Evolutionary conservation across 2,329 filamentous ascomycete species (phyloP).

Genomic region (Lecanicillium sp.): DNA sequence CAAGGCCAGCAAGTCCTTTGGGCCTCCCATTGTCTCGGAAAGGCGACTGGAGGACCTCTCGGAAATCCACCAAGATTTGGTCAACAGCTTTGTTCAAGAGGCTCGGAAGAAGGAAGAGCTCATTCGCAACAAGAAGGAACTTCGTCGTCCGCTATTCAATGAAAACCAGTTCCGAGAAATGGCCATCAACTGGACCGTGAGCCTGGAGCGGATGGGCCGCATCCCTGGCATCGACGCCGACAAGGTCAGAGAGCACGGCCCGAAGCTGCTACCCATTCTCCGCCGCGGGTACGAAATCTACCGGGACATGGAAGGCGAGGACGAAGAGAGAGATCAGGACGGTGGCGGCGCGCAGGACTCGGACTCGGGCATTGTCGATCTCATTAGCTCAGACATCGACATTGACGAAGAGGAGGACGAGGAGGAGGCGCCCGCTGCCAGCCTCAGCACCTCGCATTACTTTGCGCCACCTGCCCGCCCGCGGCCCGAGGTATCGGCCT

Average conservation of each 20-base stretch:
- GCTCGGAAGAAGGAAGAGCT: conserved; percentile 56
- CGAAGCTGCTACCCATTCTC: conserved; percentile 54
- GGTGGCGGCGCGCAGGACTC: conserved; percentile 18
- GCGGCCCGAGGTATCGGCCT: conserved; percentile 28
- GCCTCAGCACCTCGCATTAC: conserved; percentile 41
- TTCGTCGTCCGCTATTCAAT: conserved; percentile 59
- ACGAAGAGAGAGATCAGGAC: conserved; percentile 14
- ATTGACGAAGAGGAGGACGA: conserved; percentile 32
- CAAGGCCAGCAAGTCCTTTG: conserved; percentile 30
- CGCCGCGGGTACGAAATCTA: conserved; percentile 41
- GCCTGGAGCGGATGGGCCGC: conserved; percentile 52
- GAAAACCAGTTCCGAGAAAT: conserved; percentile 66
- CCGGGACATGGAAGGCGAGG: conserved; percentile 41
- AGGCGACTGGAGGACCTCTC: conserved; percentile 47
- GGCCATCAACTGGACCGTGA: conserved; percentile 62
- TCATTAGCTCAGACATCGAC: conserved; percentile 43
- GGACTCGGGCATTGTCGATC: conserved; percentile 44
- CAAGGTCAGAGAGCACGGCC: conserved; percentile 57
- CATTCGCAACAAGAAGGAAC: conserved; percentile 52
- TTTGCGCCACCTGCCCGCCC: conserved; percentile 28
- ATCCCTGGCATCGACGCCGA: conserved; percentile 59
- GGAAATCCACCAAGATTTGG: conserved; percentile 55
- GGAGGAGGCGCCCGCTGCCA: conserved; percentile 20
- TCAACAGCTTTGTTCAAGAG: conserved; percentile 58
- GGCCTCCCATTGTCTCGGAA: conserved; percentile 54